These are phyloP conservation scores for Arachnomyces sp. DNA, from an alignment of 2,329 filamentous ascomycete species.

Conservation along the genomic window DNA sequence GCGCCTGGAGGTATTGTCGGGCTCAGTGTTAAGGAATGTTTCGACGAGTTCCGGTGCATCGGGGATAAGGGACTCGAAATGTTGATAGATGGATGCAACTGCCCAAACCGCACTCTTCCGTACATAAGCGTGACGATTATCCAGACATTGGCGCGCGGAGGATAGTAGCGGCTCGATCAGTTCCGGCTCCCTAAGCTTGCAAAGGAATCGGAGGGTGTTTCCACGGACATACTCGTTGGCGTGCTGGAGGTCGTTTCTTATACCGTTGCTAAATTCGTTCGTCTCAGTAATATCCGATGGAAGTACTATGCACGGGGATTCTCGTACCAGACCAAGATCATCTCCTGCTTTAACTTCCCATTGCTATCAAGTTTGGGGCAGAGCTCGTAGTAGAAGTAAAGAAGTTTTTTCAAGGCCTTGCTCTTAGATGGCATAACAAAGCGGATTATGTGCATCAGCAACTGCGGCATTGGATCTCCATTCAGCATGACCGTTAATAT, in stretches of 20 bases:
- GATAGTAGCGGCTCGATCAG: slow-evolving; percentile 93
- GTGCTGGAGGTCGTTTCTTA: slow-evolving; percentile 93
- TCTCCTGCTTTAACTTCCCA: slow-evolving; percentile 98
- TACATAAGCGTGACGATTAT: slow-evolving; percentile 94
- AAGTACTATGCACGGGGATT: slow-evolving; percentile 4
- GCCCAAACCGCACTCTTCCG: slow-evolving; percentile 98
- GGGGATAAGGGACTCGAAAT: slow-evolving; percentile 85
- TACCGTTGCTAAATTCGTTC: slow-evolving; percentile 70
- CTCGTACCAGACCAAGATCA: slow-evolving; percentile 93
- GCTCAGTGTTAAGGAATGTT: slow-evolving; percentile 82
- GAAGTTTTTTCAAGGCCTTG: slow-evolving; percentile 92
- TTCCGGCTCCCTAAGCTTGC: slow-evolving; percentile 91
- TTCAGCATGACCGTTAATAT: slow-evolving; percentile 97
- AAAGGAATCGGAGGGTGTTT: slow-evolving; percentile 95
- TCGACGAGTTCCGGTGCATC: slow-evolving; percentile 90
- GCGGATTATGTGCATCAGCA: slow-evolving; percentile 99
- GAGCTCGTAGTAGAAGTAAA: slow-evolving; percentile 99
- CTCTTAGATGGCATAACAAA: slow-evolving; percentile 99
- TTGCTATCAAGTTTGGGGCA: slow-evolving; percentile 88
- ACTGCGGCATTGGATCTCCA: slow-evolving; percentile 86
- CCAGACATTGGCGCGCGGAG: slow-evolving; percentile 82
- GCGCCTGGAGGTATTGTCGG: slow-evolving; percentile 90
- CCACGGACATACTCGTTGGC: slow-evolving; percentile 97
- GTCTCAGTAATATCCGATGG: not conserved
- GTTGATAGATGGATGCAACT: slow-evolving; percentile 82